These are phyloP conservation scores for Nicotiana paniculata DNA, from an alignment of 257 asterid species.

Conservation along the genomic window DNA sequence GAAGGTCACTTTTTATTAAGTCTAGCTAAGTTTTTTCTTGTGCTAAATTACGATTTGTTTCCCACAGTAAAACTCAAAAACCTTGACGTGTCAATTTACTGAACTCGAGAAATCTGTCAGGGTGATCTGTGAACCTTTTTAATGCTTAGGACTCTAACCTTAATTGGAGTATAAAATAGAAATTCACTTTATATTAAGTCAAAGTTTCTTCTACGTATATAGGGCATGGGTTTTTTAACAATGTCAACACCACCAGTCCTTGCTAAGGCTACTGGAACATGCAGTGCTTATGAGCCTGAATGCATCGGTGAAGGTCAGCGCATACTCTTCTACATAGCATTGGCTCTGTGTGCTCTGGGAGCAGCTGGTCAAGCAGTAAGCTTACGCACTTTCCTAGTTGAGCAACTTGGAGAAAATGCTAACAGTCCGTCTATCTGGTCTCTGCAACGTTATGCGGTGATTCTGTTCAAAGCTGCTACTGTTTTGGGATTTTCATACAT, in stretches of 20 bases:
- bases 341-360: conserved; percentile 41
- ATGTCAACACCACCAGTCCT: conserved; percentile 56
- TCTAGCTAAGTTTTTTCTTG: neutral
- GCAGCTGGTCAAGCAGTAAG: conserved; percentile 31
- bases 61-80: neutral
- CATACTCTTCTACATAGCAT: conserved; percentile 36
- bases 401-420: conserved; percentile 18
- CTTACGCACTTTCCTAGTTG: conserved; percentile 6
- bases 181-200: neutral
- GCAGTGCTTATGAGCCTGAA: conserved; percentile 31
- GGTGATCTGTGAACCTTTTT: neutral
- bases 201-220: neutral
- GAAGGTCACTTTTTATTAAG: neutral
- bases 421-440: neutral
- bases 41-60: neutral
- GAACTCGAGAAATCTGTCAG: neutral
- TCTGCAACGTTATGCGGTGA: neutral
- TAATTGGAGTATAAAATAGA: neutral
- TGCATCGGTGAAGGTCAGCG: conserved; percentile 45
- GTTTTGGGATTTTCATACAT: conserved; percentile 43
- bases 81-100: neutral
- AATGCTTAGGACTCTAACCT: neutral
- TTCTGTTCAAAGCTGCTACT: neutral
- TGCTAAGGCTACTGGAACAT: conserved; percentile 27
- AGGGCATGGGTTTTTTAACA: conserved; percentile 46